These are phyloP conservation scores for Aspergillus sclerotioniger DNA, from an alignment of 495 filamentous ascomycete genomes.

Conservation along the genomic window DNA sequence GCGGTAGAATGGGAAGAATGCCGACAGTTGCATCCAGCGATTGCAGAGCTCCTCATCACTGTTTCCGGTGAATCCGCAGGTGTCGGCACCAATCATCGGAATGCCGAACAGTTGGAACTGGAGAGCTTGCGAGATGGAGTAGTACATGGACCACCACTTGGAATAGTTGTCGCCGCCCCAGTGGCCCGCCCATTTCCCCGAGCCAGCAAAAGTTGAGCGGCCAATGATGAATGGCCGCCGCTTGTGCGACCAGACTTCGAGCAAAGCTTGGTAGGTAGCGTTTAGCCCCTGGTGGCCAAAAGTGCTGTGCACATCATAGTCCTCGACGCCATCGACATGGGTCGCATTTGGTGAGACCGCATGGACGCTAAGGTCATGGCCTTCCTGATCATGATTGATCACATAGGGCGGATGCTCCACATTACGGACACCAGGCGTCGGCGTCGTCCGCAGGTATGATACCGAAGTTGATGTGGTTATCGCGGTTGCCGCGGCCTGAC, in stretches of 20 bases:
- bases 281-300: conserved; percentile 74
- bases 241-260: conserved; percentile 58
- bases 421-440: conserved; percentile 69
- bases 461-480: conserved; percentile 39
- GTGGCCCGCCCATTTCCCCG: conserved; percentile 78
- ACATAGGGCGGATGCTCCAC: conserved; percentile 78
- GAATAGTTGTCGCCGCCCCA: conserved; percentile 85
- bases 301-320: conserved; percentile 82
- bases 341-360: conserved; percentile 78
- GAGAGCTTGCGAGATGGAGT: conserved; percentile 77
- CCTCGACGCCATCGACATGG: conserved; percentile 64
- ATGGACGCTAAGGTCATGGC: conserved; percentile 68
- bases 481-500: conserved; percentile 47
- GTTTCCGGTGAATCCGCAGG: conserved; percentile 77
- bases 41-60: conserved; percentile 72
- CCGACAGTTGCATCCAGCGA: conserved; percentile 82
- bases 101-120: conserved; percentile 80
- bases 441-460: conserved; percentile 59
- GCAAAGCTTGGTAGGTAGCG: conserved; percentile 74
- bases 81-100: conserved; percentile 84
- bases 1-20: conserved; percentile 87
- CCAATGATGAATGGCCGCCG: conserved; percentile 87
- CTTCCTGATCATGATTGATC: conserved; percentile 69
- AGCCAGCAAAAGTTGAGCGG: conserved; percentile 77
- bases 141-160: conserved; percentile 67